Percentiles rank a stretch among this genome's conserved stretches.
phyloP scores from a whole-genome alignment of 2,329 filamentous ascomycete species.

The Penicillium sp. region DNA sequence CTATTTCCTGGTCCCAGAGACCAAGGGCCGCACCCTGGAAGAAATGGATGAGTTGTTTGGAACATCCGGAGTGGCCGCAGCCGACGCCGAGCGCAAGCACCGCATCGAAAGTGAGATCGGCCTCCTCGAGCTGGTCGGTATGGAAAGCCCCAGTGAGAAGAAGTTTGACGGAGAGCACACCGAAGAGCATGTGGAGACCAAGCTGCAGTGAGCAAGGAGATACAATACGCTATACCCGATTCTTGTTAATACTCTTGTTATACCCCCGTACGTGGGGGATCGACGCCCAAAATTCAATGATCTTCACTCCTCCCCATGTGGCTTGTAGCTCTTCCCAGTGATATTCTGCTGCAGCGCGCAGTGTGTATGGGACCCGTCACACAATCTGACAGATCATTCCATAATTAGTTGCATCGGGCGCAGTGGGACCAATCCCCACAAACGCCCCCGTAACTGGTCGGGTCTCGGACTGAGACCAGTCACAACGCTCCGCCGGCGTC shows the following conservation, averaged over 20 bases:
- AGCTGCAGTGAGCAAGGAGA: constrained; percentile 1
- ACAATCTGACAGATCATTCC: background rate
- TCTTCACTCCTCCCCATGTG: background rate
- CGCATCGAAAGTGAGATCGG: constrained; percentile 33
- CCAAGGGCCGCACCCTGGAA: constrained; percentile 38
- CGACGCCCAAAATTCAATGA: background rate
- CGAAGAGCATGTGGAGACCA: constrained; percentile 6
- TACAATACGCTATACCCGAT: background rate
- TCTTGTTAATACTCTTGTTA: background rate
- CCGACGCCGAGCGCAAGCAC: constrained; percentile 26
- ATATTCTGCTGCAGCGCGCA: background rate
- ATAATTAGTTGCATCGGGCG: background rate
- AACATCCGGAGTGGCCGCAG: constrained; percentile 30
- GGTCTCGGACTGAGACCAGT: constrained; percentile 3
- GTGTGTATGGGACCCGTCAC: too few species aligned
- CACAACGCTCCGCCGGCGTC: background rate
- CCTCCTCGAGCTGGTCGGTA: constrained; percentile 27
- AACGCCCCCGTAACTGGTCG: background rate
- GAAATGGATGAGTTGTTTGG: constrained; percentile 42
- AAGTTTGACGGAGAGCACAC: constrained; percentile 1
- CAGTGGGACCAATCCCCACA: background rate
- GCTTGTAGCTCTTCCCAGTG: constrained; percentile 1
- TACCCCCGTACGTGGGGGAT: background rate
- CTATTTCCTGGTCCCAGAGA: constrained; percentile 35
- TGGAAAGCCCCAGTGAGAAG: constrained; percentile 17